phyloP scores from a whole-genome alignment of 2,329 filamentous ascomycete genomes.

The Zalaria obscura region DNA sequence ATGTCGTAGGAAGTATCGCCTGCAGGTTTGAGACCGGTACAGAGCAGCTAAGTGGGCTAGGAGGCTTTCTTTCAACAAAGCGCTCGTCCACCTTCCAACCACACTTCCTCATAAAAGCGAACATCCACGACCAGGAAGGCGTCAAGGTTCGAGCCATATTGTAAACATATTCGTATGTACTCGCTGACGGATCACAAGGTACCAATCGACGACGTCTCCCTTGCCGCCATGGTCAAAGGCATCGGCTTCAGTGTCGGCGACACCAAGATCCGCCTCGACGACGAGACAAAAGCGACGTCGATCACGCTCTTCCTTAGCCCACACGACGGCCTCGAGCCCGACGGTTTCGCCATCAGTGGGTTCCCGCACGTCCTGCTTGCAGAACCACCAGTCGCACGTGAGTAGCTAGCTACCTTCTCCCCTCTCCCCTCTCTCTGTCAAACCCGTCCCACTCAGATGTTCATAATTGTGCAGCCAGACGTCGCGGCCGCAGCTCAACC shows the following conservation, averaged over 20 bases:
- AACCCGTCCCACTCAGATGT: neutral
- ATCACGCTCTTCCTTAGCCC: slow-evolving; percentile 19
- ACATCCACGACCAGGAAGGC: slow-evolving; percentile 9
- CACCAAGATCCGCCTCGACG: slow-evolving; percentile 16
- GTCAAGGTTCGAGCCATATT: slow-evolving; percentile 9
- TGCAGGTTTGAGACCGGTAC: slow-evolving; percentile 21
- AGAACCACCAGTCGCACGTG: slow-evolving; percentile 7
- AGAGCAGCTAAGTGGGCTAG: slow-evolving; percentile 16
- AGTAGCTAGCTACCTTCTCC: neutral
- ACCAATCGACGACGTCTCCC: slow-evolving; percentile 2
- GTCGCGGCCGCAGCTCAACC: neutral
- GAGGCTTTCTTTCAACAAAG: slow-evolving; percentile 14
- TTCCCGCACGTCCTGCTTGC: slow-evolving; percentile 19
- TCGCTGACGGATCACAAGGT: neutral
- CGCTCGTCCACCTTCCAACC: slow-evolving; percentile 17
- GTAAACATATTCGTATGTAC: neutral
- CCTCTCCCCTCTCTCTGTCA: neutral
- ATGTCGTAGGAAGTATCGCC: slow-evolving; percentile 7
- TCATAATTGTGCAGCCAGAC: neutral
- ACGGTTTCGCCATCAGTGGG: slow-evolving; percentile 20
- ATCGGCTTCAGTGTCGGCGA: slow-evolving; percentile 16
- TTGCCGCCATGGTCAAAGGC: slow-evolving; percentile 15
- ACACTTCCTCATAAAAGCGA: slow-evolving; percentile 17
- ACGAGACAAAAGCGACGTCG: slow-evolving; percentile 15
- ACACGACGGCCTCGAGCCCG: slow-evolving; percentile 17